Percentiles rank a stretch among this genome's conserved stretches.
Conservation (phyloP, 2,329 filamentous ascomycete species). For the Arthroderma sp. region DNA sequence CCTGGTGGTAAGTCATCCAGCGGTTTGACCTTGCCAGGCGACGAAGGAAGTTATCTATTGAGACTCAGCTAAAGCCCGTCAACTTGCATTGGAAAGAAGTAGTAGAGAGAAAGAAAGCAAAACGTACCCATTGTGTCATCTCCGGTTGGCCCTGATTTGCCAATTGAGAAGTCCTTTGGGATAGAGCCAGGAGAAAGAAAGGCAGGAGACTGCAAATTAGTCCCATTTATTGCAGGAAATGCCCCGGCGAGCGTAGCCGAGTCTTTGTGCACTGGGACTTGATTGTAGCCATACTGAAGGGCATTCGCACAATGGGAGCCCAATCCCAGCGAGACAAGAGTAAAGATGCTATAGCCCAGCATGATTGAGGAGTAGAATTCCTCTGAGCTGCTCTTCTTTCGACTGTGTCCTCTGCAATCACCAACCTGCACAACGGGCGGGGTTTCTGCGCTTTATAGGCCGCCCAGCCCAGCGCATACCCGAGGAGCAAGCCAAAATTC, state of each 20-base stretch:
- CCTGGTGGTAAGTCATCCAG: constrained; percentile 6
- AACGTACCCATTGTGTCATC: constrained; percentile 1
- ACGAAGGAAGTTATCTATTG: constrained; percentile 1
- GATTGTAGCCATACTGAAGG: constrained; percentile 7
- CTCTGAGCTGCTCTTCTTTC: background rate
- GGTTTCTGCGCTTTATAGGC: background rate
- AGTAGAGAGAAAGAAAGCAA: background rate
- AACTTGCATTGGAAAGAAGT: background rate
- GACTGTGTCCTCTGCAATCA: background rate
- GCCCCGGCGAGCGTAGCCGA: background rate
- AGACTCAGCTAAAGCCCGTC: background rate
- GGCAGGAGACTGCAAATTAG: constrained; percentile 4
- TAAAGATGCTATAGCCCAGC: background rate
- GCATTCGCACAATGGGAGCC: background rate
- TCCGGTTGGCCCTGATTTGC: constrained; percentile 1
- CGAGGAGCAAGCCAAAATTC: background rate
- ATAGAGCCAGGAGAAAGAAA: background rate
- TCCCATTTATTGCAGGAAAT: constrained; percentile 2
- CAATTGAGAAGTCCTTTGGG: background rate
- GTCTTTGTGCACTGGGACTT: background rate
- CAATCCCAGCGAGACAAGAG: background rate
- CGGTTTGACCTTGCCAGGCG: constrained; percentile 1
- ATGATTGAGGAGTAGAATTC: background rate
- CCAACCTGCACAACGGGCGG: background rate
- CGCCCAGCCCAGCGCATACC: background rate